Evolutionary conservation across 768 basidiomycete species (phyloP).

Genomic region (Collybia sordida): DNA sequence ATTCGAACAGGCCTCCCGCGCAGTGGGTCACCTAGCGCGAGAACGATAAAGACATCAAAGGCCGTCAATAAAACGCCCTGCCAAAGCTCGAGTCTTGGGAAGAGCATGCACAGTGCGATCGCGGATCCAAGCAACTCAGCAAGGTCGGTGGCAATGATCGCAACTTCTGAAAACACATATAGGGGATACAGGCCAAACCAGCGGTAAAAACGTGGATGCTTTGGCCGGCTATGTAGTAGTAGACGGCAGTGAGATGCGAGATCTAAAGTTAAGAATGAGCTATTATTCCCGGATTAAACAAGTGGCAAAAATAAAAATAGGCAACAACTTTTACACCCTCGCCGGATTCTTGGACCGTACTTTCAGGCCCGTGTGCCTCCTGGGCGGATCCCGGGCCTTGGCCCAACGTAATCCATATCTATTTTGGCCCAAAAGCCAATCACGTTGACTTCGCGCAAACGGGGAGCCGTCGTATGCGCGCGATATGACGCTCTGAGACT

Average conservation of each 20-base stretch:
- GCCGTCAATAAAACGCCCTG: constrained; percentile 69
- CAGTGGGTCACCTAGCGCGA: constrained; percentile 71
- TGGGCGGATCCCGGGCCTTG: not conserved
- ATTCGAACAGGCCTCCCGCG: constrained; percentile 62
- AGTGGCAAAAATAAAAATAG: no score
- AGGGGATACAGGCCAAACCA: constrained; percentile 66
- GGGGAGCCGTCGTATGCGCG: no score
- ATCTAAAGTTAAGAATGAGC: constrained; percentile 27
- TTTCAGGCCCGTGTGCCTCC: not conserved
- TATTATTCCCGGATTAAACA: not conserved
- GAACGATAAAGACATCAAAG: constrained; percentile 66
- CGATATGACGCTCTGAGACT: no score
- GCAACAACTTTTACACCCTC: not conserved
- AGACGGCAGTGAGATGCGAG: constrained; percentile 60
- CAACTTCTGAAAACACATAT: constrained; percentile 63
- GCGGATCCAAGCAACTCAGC: constrained; percentile 83
- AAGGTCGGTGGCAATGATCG: constrained; percentile 76
- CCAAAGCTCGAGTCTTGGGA: constrained; percentile 69
- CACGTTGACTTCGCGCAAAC: no score
- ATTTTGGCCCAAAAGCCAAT: no score
- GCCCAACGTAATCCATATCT: no score
- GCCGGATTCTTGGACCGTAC: not conserved
- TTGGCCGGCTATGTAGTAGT: constrained; percentile 63
- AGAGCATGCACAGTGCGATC: constrained; percentile 75
- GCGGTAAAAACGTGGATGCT: constrained; percentile 53